Evolutionary conservation across 2,329 filamentous ascomycete species (phyloP).

Genomic region (Cladosporium sp.): DNA sequence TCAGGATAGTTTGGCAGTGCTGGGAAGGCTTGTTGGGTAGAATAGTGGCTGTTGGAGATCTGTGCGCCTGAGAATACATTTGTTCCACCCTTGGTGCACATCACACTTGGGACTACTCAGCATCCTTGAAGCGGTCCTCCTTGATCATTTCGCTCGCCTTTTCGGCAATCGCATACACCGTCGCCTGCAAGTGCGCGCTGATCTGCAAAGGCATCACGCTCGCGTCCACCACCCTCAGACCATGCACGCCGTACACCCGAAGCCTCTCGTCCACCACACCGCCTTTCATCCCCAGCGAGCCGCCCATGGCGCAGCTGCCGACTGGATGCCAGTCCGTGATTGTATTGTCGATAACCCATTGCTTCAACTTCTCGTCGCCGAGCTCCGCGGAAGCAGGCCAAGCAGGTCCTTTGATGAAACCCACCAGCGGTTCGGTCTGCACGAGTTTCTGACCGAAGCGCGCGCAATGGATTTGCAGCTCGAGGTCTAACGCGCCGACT

Average conservation of each 20-base stretch:
- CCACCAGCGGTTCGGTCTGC: slow-evolving; percentile 14
- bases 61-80: not conserved
- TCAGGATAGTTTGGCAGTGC: slow-evolving; percentile 41
- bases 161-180: slow-evolving; percentile 36
- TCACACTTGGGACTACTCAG: not conserved
- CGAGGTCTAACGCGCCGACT: slow-evolving; percentile 18
- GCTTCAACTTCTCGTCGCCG: slow-evolving; percentile 15
- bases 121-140: not conserved
- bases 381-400: slow-evolving; percentile 10
- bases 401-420: slow-evolving; percentile 11
- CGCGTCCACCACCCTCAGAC: slow-evolving; percentile 40
- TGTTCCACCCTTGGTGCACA: not conserved
- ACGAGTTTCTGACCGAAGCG: slow-evolving; percentile 16
- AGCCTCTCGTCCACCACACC: slow-evolving; percentile 39
- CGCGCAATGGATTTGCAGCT: not conserved
- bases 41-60: not conserved
- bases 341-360: slow-evolving; percentile 22
- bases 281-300: slow-evolving; percentile 5
- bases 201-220: slow-evolving; percentile 32
- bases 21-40: slow-evolving; percentile 39
- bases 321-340: slow-evolving; percentile 25
- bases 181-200: slow-evolving; percentile 28
- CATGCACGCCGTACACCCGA: slow-evolving; percentile 39
- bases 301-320: slow-evolving; percentile 13
- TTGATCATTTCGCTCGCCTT: slow-evolving; percentile 40